phyloP scores from a whole-genome alignment of 352 stramenopile genomes.

The Phytopythium chamaehyphon region DNA sequence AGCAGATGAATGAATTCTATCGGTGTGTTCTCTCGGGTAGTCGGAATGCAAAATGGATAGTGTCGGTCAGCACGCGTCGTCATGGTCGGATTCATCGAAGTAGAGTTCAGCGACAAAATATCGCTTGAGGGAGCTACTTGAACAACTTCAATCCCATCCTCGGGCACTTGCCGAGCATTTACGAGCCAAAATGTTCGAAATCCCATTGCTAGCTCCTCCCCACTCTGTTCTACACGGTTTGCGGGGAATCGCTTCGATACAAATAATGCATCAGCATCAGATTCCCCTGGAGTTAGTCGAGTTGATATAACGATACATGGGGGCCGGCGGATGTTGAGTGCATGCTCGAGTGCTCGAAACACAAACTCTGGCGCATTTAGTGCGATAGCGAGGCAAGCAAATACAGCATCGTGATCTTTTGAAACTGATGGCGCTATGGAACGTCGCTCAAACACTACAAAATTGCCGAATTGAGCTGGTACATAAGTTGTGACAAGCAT shows the following conservation, averaged over 20 bases:
- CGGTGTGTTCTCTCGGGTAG: constrained; percentile 88
- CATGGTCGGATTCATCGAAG: constrained; percentile 77
- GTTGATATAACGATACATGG: constrained; percentile 82
- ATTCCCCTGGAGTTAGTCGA: constrained; percentile 10
- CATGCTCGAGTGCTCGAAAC: constrained; percentile 77
- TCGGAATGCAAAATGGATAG: constrained; percentile 93
- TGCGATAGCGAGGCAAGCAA: constrained; percentile 43
- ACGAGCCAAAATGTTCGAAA: constrained; percentile 89
- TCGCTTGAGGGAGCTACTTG: constrained; percentile 73
- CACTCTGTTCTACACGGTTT: constrained; percentile 91
- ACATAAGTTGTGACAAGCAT: constrained; percentile 92
- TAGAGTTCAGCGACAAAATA: constrained; percentile 59
- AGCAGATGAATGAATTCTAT: constrained; percentile 93
- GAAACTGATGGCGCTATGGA: constrained; percentile 41
- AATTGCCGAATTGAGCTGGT: constrained; percentile 91
- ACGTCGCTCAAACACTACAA: constrained; percentile 82
- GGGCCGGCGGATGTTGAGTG: constrained; percentile 79
- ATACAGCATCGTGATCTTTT: constrained; percentile 40
- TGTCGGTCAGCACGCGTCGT: constrained; percentile 84
- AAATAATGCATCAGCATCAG: constrained; percentile 5
- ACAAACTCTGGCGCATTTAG: constrained; percentile 47
- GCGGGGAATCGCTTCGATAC: constrained; percentile 33
- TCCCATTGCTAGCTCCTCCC: constrained; percentile 79
- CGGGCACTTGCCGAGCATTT: constrained; percentile 39
- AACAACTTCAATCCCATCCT: constrained; percentile 44